Base-by-base conservation (phyloP, 2,329 filamentous ascomycete genomes). In the Penicillium sp. region DNA sequence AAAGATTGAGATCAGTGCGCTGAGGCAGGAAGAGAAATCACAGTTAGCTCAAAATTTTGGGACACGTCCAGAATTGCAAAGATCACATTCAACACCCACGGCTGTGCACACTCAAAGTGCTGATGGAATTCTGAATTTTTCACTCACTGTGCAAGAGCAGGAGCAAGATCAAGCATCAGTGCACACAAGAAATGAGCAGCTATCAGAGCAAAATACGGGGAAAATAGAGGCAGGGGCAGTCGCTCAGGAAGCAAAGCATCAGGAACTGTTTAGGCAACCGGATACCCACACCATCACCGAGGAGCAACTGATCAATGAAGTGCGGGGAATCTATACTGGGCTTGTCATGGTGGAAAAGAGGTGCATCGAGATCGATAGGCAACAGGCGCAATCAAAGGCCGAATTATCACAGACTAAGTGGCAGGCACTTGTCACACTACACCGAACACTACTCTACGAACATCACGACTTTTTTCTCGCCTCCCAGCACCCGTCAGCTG, bases 381-480 rank as follows among this genome's bases (percentile, higher is more conserved):
- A 82, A 44, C 83, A 86, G 62, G 46, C 37, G 1, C 52, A 59
- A 19, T 50, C 54, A 14, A 53, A 53, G 16, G 76, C 77, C 10
- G 73, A 78, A 19, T 75, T 64, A 30, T 77, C 73, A 22, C 72
- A 77, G 31, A 86, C 91, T 50, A 89, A 96, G 64, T 96, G 90
- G 88, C 88, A 94, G 61, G 88, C 89, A 0, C 73, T 97, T 0
- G 91, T 96, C 38, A 87, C 88, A 0, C 71, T 97, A 0, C 93
- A 97, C 63, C 80, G 90, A 0, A 94, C 90, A 0, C 70, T 96
- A 0, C 75, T 96, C 0, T 85, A 94, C 59, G 90, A 96, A 57
- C 88, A 93, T 55, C 88, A 92, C 55, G 90, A 93, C 58, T 93
- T 93, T 65, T 92, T 97, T 55, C 77, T 96, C 1, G 92, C 92